Conservation (phyloP, 176 grass and related monocot species). For the Musa beccarii region DNA sequence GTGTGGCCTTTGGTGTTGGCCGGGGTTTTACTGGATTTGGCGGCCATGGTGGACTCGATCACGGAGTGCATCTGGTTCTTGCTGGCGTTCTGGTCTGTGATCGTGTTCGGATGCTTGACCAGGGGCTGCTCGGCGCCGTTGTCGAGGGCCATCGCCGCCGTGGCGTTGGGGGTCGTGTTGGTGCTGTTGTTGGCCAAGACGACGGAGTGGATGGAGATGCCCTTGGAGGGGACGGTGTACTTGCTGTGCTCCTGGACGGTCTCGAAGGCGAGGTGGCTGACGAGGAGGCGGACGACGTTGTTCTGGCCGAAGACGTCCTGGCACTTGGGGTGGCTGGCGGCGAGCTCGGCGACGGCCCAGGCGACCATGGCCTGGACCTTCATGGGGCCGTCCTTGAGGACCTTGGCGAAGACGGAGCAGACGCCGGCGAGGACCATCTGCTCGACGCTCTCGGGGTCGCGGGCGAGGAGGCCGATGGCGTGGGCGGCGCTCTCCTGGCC, state of each 20-base stretch:
- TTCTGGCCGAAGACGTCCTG: constrained; percentile 80
- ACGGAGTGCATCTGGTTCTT: constrained; percentile 61
- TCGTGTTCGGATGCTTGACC: constrained; percentile 25
- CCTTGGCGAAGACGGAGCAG: constrained; percentile 68
- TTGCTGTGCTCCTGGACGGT: constrained; percentile 96
- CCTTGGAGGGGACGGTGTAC: constrained; percentile 59
- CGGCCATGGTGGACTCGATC: constrained; percentile 63
- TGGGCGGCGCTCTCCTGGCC: constrained; percentile 76
- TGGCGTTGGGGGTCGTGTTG: not conserved
- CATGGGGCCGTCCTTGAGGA: constrained; percentile 87
- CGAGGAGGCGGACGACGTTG: constrained; percentile 66
- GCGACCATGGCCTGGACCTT: constrained; percentile 90
- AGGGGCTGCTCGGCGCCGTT: constrained; percentile 26
- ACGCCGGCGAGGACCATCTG: constrained; percentile 75
- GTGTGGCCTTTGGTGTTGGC: constrained; percentile 1
- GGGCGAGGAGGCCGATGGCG: constrained; percentile 76
- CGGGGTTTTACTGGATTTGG: constrained; percentile 28
- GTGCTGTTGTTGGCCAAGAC: constrained; percentile 69
- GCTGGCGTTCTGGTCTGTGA: not conserved
- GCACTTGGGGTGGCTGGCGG: constrained; percentile 60
- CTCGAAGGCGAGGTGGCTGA: constrained; percentile 82
- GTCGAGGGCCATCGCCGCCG: not conserved
- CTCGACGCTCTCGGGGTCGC: constrained; percentile 78
- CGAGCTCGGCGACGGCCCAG: constrained; percentile 84
- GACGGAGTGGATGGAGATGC: constrained; percentile 64